These are phyloP conservation scores for Thraustochytrium striatum DNA, from an alignment of 352 stramenopile genomes.

Conservation along the genomic window DNA sequence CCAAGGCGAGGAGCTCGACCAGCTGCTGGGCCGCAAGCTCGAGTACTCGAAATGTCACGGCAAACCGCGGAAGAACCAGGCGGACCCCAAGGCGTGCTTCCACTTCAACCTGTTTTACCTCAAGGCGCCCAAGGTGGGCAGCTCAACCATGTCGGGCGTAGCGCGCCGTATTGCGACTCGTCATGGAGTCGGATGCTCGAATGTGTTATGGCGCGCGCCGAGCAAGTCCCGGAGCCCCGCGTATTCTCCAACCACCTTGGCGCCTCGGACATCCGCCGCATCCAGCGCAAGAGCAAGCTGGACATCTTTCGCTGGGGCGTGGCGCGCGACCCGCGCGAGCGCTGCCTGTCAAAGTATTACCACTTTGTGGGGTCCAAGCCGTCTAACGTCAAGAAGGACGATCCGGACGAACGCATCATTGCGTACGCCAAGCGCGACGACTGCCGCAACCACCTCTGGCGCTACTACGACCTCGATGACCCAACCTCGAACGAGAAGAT, in stretches of 20 bases:
- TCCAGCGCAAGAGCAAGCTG: neutral
- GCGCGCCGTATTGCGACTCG: neutral
- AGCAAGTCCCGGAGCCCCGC: no score
- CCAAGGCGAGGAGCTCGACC: no score
- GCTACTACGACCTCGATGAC: constrained; percentile 33
- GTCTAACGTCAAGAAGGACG: neutral
- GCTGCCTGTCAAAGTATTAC: neutral
- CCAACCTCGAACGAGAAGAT: neutral
- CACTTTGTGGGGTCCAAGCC: constrained; percentile 6
- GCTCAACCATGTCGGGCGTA: neutral
- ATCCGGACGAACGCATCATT: no score
- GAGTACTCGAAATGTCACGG: no score
- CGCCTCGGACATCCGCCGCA: neutral
- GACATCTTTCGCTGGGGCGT: neutral
- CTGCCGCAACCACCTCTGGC: constrained; percentile 29
- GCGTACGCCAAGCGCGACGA: constrained; percentile 26
- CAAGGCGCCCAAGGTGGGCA: neutral
- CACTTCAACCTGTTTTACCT: neutral
- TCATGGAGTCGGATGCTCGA: neutral
- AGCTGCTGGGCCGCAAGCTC: no score
- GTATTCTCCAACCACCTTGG: neutral
- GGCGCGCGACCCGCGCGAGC: neutral
- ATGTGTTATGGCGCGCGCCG: no score
- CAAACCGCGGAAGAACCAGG: neutral
- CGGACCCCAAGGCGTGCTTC: neutral